phyloP scores from a whole-genome alignment of 441 rosid genomes.

The Mallotus japonicus region DNA sequence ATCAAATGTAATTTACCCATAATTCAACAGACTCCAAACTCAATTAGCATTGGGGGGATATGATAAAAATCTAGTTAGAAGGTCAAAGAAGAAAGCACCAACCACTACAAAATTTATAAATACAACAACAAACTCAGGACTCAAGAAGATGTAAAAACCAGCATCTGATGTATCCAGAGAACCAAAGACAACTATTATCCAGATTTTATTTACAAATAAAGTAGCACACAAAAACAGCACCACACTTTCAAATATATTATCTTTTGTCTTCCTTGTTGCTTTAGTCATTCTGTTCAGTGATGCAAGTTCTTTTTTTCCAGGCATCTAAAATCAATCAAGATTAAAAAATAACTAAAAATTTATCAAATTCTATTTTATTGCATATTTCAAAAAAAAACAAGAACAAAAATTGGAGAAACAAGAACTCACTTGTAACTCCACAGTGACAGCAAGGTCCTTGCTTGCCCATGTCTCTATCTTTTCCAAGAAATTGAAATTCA shows the following conservation, averaged over 20 bases:
- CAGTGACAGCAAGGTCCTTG: slow-evolving; percentile 99
- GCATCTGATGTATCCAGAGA: slow-evolving; percentile 8
- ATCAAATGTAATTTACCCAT: slow-evolving; percentile 24
- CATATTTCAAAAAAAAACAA: neutral
- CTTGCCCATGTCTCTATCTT: slow-evolving; percentile 77
- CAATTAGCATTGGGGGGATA: slow-evolving; percentile 23
- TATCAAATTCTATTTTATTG: neutral
- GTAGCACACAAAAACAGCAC: slow-evolving; percentile 26
- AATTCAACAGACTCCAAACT: slow-evolving; percentile 17
- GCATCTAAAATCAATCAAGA: slow-evolving; percentile 18
- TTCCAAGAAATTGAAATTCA: slow-evolving; percentile 28
- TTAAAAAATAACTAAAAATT: slow-evolving; percentile 12
- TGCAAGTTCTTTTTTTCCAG: slow-evolving; percentile 19
- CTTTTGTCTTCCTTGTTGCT: slow-evolving; percentile 28
- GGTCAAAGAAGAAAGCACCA: slow-evolving; percentile 31
- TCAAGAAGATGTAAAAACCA: slow-evolving; percentile 20
- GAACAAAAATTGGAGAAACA: slow-evolving; percentile 53
- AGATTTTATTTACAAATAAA: slow-evolving; percentile 33
- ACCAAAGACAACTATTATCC: slow-evolving; percentile 19
- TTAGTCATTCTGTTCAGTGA: slow-evolving; percentile 24
- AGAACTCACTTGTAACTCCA: slow-evolving; percentile 99
- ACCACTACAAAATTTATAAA: slow-evolving; percentile 14
- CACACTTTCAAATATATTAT: slow-evolving; percentile 25
- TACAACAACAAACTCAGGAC: slow-evolving; percentile 24
- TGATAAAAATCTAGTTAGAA: slow-evolving; percentile 23